phyloP scores from a whole-genome alignment of 352 stramenopile genomes.

The Phytopythium oedochilum region DNA sequence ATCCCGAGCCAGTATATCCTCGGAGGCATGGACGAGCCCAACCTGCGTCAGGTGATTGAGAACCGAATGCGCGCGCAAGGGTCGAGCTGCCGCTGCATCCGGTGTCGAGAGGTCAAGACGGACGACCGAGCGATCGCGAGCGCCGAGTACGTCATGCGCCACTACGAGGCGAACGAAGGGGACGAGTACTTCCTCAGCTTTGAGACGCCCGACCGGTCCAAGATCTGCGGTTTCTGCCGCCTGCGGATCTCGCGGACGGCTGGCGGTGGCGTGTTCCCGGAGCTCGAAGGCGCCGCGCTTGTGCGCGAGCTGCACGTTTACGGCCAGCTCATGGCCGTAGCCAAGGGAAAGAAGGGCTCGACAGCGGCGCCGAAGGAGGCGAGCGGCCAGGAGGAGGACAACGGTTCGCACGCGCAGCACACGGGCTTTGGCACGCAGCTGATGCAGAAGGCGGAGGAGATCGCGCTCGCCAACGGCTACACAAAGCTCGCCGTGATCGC shows the following conservation, averaged over 20 bases:
- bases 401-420: constrained; percentile 73
- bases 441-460: constrained; percentile 80
- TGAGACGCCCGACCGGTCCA: constrained; percentile 84
- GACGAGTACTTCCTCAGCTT: constrained; percentile 92
- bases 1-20: constrained; percentile 94
- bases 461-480: constrained; percentile 61
- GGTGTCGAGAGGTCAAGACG: constrained; percentile 89
- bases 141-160: constrained; percentile 64
- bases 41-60: constrained; percentile 87
- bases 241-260: constrained; percentile 72
- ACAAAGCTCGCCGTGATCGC: constrained; percentile 87
- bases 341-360: constrained; percentile 4
- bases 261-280: constrained; percentile 67
- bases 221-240: constrained; percentile 90
- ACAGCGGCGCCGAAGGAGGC: constrained; percentile 26
- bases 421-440: constrained; percentile 86
- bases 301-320: constrained; percentile 91
- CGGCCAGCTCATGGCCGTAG: constrained; percentile 72
- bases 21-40: constrained; percentile 90
- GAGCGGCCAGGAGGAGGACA: constrained; percentile 8
- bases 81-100: constrained; percentile 85
- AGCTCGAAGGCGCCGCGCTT: constrained; percentile 74
- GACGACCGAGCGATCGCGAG: constrained; percentile 73
- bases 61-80: constrained; percentile 76
- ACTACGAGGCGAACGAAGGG: constrained; percentile 85